Evolutionary conservation across 441 rosid species (phyloP), one percentile per base, ranked within the genome.

Genomic region (Eutrema salsugineum): DNA sequence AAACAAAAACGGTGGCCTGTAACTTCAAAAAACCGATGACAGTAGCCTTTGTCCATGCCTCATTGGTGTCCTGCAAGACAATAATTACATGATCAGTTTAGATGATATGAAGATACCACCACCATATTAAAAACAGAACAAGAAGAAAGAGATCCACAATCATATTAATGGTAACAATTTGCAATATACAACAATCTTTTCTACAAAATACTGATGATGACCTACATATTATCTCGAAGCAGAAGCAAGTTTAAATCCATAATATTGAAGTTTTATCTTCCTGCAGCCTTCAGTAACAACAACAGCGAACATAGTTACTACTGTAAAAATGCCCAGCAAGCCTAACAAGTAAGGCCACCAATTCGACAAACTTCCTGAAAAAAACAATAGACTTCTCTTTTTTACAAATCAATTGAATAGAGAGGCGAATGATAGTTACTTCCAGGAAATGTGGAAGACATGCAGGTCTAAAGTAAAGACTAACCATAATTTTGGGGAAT

Each of bases 201-300:
- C 15, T 6, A 2, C 42, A 61, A 19, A 5, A 60, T 44, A 61
- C 33, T n/a, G n/a, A n/a, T n/a, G n/a, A n/a, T n/a, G n/a, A n/a
- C n/a, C n/a, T n/a, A n/a, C n/a, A n/a, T n/a, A n/a, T n/a, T n/a
- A n/a, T n/a, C n/a, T n/a, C n/a, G n/a, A n/a, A n/a, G n/a, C n/a
- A n/a, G n/a, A n/a, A n/a, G n/a, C n/a, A n/a, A n/a, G n/a, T n/a
- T n/a, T n/a, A n/a, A n/a, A n/a, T n/a, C n/a, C n/a, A n/a, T n/a
- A n/a, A n/a, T n/a, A n/a, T n/a, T n/a, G n/a, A n/a, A n/a, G n/a
- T n/a, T n/a, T n/a, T n/a, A 94, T 85, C 82, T 94, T 94, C 86
- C 99, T 85, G 89, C 96, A 91, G 72, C 99, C 97, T 81, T 90
- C 97, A 9, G 99, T 91, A 54, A 94, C 92, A 68, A 94, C 86